Evolutionary conservation across 2,329 filamentous ascomycete genomes (phyloP).

Genomic region (Colletotrichum tofieldiae): DNA sequence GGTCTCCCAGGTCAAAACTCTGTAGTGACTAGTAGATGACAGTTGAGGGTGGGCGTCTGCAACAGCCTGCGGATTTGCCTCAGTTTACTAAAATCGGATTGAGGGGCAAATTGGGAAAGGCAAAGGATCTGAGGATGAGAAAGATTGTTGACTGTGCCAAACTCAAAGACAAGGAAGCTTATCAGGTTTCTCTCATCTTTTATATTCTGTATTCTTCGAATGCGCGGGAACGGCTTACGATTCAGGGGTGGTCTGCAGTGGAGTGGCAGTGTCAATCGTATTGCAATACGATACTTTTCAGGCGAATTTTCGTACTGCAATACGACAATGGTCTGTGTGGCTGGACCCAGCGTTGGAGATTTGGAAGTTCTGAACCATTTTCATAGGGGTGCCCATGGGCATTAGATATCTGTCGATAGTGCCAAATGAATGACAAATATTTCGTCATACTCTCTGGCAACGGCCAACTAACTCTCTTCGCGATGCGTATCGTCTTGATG

Average conservation of each 20-base stretch:
- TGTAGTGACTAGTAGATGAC: neutral
- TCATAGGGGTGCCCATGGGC: neutral
- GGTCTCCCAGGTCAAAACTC: too few relatives aligned
- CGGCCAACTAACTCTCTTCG: too few relatives aligned
- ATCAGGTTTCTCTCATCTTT: neutral
- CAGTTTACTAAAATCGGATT: neutral
- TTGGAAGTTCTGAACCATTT: neutral
- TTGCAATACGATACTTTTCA: neutral
- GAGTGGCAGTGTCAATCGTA: neutral
- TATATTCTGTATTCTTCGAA: neutral
- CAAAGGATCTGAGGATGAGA: neutral
- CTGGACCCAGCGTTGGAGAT: neutral
- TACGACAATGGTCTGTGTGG: neutral
- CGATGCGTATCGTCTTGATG: too few relatives aligned
- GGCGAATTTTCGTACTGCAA: neutral
- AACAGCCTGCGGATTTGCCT: too few relatives aligned
- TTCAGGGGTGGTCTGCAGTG: conserved; percentile 4
- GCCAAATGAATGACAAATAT: neutral
- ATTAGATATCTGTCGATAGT: neutral
- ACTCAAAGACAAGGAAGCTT: neutral
- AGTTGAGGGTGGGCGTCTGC: neutral
- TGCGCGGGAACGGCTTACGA: too few relatives aligned
- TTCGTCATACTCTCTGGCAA: too few relatives aligned
- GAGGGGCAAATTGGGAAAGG: neutral
- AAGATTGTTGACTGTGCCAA: neutral